Evolutionary conservation across 1,284 basidiomycete genomes (phyloP), one percentile per base, ranked within the genome.

Genomic region (Fomitopsis pinicola): DNA sequence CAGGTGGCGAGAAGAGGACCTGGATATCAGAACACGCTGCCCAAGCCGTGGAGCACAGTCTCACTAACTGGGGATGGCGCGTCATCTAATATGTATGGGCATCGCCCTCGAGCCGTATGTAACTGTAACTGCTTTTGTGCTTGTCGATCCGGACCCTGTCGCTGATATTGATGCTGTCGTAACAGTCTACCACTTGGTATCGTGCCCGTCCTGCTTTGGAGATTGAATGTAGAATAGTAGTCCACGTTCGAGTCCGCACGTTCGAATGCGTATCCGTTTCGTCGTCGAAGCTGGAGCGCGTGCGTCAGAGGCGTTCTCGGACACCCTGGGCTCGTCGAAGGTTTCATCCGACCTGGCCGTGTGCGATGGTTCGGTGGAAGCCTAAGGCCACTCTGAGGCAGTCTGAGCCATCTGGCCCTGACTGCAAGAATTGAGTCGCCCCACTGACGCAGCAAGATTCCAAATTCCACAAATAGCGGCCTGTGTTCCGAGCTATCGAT

Each of bases 31-130:
- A 88, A 52, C 83, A 83, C 40, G 86, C 86, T 58, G 87, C 87
- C 35, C 85, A 86, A 67, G 85, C 80, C 54, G 85, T 84, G 4
- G 85, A 79, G 42, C 75, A 77, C 44, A 80, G 79, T 35, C 67
- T 86, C 64, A 82, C 86, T 65, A 86, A 86, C 59, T 92, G 90
- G 90, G 87, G 86, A 71, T 74, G 91, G 66, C 80, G 89, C 71
- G 87, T 91, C 63, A 81, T 91, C 79, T 92, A 57, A 56, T 55
- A 36, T 9, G 55, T 3, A 19, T 50, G 28, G 42, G 30, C 42
- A 36, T 4, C 57, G 45, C 22, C 26, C 40, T 2, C 44, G 59
- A 22, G 45, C 45, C 14, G 19, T 30, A 30, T 50, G 30, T 50
- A 33, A 14, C 28, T 46, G 48, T 46, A 57, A 56, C 36, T 56